phyloP scores from a whole-genome alignment of 495 filamentous ascomycete genomes.

The Neurospora terricola region DNA sequence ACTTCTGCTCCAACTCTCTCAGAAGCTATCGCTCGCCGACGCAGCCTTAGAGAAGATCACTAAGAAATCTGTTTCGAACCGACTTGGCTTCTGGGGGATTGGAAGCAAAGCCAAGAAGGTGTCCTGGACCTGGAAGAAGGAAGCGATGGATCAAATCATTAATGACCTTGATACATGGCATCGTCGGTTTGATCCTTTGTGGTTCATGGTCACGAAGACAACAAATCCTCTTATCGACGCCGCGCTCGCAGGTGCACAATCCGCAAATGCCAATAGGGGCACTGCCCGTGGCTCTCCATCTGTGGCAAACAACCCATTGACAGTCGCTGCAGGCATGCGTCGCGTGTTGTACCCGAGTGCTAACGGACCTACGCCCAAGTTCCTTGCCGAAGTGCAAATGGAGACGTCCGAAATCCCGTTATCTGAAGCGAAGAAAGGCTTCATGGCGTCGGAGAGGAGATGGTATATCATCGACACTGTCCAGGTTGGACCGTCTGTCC shows the following conservation, averaged over 20 bases:
- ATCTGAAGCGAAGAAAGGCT: neutral
- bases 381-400: neutral
- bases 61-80: neutral
- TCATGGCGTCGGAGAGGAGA: neutral
- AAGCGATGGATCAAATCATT: slow-evolving; percentile 23
- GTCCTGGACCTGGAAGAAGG: slow-evolving; percentile 10
- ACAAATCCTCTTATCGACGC: slow-evolving; percentile 20
- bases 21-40: neutral
- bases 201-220: slow-evolving; percentile 32
- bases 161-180: slow-evolving; percentile 33
- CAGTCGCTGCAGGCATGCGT: neutral
- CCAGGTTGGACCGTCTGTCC: slow-evolving; percentile 7
- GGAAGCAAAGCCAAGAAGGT: neutral
- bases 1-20: neutral
- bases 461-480: slow-evolving; percentile 14
- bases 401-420: neutral
- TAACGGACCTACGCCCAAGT: neutral
- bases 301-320: neutral
- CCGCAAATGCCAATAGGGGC: neutral
- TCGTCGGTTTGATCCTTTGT: slow-evolving; percentile 22
- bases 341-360: neutral
- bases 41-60: neutral
- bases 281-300: neutral
- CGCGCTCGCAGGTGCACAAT: neutral
- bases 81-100: neutral